Percentiles rank a stretch among this genome's conserved stretches.
Evolutionary conservation across 2,329 filamentous ascomycete species (phyloP).

Genomic region (Phialocephala subalpina): DNA sequence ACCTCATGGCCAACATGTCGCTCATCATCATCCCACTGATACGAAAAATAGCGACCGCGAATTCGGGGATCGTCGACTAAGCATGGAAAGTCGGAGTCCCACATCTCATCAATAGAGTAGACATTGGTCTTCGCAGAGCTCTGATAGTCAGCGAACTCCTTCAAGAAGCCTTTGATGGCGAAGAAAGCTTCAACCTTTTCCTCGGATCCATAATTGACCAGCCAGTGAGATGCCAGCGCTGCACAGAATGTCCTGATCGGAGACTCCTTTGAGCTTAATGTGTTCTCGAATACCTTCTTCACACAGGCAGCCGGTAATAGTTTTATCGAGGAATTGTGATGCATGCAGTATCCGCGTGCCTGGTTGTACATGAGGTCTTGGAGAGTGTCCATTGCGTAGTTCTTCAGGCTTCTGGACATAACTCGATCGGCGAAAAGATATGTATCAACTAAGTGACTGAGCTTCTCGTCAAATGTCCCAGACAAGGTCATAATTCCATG

Average conservation of each 20-base stretch:
- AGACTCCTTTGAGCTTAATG: background rate
- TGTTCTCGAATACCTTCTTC: conserved; percentile 6
- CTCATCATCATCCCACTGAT: background rate
- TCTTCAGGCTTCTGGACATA: conserved; percentile 11
- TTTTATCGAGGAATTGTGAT: background rate
- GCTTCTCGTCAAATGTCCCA: background rate
- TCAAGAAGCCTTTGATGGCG: conserved; percentile 11
- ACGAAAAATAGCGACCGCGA: background rate
- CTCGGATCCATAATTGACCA: background rate
- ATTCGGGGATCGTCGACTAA: conserved; percentile 11
- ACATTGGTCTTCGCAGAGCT: background rate
- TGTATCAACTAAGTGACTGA: conserved; percentile 5
- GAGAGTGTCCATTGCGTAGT: conserved; percentile 18
- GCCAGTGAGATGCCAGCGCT: conserved; percentile 9
- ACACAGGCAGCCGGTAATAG: background rate
- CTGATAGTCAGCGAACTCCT: conserved; percentile 13
- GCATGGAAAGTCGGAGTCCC: background rate
- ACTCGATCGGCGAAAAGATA: conserved; percentile 16
- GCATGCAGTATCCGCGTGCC: background rate
- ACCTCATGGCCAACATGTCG: background rate
- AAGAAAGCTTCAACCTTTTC: conserved; percentile 10
- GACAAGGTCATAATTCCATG: background rate
- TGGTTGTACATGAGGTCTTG: conserved; percentile 17
- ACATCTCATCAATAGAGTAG: background rate
- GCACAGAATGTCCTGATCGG: conserved; percentile 14